Evolutionary conservation across 129 eudicot genomes (phyloP), one percentile per base, ranked within the genome.

Genomic region (Lactuca sativa): DNA sequence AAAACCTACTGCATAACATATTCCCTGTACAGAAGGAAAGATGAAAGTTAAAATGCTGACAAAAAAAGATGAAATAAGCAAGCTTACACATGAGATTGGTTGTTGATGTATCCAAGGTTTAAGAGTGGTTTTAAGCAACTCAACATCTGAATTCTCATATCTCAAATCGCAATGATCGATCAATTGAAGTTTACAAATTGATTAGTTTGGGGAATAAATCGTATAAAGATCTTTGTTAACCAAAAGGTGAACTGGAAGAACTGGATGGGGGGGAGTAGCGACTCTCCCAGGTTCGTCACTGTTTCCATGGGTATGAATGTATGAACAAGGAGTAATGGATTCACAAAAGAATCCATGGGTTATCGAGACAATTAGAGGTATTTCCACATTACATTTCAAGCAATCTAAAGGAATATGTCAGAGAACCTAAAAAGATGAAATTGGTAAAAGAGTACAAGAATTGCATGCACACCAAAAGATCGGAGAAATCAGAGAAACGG

Each of bases 1-100:
- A 81, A 87, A 86, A 71, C 70, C 90, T 2, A 31, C 77, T 25
- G 74, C 87, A 73, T 86, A 86, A 61, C 82, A 79, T 44, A 93
- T 70, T 37, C 92, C 98, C 96, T 89, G 90, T 80, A 82, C 72
- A 70, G 25, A 18, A 67, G 40, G 54, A 57, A 44, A 56, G 41
- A 4, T 3, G 25, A 53, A 30, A 53, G 66, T 36, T 51, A 48
- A 25, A 31, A 32, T 14, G 59, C 48, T 43, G 17, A 56, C 9
- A 25, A 52, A 12, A 34, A 1, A 37, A 40, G 6, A 54, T 32
- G 32, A 31, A n/a, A 55, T 52, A 52, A 43, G 30, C 57, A 12
- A 36, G 21, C 31, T 53, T 25, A 25, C 2, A 25, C 30, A 25
- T 25, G 30, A 25, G 30, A 0, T 25, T 25, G 30, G 30, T 25